Evolutionary conservation across 2,329 filamentous ascomycete species (phyloP).

Genomic region (Myriosclerotinia curreyana): DNA sequence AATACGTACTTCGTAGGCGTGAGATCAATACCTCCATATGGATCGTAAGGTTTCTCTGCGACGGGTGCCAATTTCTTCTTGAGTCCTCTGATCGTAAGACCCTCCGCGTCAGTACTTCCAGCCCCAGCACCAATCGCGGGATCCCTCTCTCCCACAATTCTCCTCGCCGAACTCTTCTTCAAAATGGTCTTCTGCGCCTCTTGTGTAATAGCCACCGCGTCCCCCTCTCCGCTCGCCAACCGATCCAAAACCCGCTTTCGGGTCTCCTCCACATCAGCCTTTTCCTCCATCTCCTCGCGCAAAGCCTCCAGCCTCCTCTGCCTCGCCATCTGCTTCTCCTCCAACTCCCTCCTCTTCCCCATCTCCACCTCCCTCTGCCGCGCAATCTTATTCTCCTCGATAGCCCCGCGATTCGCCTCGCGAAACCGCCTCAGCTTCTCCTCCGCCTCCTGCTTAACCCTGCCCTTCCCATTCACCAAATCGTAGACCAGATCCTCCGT

Average conservation of each 20-base stretch:
- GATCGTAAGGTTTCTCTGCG: constrained; percentile 77
- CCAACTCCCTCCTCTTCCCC: constrained; percentile 53
- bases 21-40: constrained; percentile 74
- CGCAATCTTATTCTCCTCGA: constrained; percentile 57
- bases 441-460: constrained; percentile 50
- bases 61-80: constrained; percentile 61
- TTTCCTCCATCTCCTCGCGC: constrained; percentile 69
- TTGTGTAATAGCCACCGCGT: constrained; percentile 57
- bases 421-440: constrained; percentile 64
- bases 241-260: constrained; percentile 68
- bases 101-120: constrained; percentile 26
- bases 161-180: constrained; percentile 66
- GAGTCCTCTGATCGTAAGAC: constrained; percentile 73
- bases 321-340: constrained; percentile 64
- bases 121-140: constrained; percentile 27
- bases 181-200: constrained; percentile 60
- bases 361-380: constrained; percentile 56
- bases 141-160: constrained; percentile 40
- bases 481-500: constrained; percentile 90
- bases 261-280: constrained; percentile 58
- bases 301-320: constrained; percentile 61
- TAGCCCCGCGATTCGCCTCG: constrained; percentile 65
- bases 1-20: constrained; percentile 67
- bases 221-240: constrained; percentile 59
- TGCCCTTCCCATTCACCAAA: constrained; percentile 67